A percentile compares a stretch with the other conserved stretches of the same genome.
Conservation (phyloP, 169 alveolate genomes). For the Eimeria falciformis region DNA sequence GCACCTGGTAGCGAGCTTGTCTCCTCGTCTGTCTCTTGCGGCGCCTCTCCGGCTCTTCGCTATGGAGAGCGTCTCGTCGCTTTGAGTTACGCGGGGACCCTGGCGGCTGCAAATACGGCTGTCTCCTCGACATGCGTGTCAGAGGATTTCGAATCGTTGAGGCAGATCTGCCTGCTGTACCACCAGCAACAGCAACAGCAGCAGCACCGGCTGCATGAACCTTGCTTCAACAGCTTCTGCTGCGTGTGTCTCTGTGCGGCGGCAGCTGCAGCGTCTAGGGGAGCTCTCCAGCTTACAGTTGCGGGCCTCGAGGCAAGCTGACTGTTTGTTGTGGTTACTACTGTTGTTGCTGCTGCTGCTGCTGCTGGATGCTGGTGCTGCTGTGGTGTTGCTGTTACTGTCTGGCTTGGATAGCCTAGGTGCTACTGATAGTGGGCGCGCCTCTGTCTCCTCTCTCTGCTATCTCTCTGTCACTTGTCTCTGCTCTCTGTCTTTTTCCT, state of each 20-base stretch:
- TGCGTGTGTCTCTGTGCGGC: constrained; percentile 48
- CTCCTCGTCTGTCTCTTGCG: background rate
- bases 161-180: constrained; percentile 4
- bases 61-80: background rate
- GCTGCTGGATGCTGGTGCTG: background rate
- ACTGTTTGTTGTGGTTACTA: background rate
- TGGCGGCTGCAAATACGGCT: background rate
- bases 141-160: background rate
- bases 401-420: background rate
- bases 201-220: constrained; percentile 30
- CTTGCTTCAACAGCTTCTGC: constrained; percentile 63
- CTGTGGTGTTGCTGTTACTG: background rate
- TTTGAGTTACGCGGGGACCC: constrained; percentile 25
- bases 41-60: background rate
- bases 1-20: background rate
- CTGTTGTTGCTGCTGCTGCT: background rate
- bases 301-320: constrained; percentile 46
- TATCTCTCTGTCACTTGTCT: no score
- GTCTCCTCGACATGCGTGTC: background rate
- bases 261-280: constrained; percentile 14
- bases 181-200: constrained; percentile 55
- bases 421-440: background rate
- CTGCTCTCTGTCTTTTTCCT: no score
- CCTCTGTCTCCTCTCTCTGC: no score
- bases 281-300: background rate